Evolutionary conservation across 345 rosid genomes (phyloP).

Genomic region (Clarkia xantiana): DNA sequence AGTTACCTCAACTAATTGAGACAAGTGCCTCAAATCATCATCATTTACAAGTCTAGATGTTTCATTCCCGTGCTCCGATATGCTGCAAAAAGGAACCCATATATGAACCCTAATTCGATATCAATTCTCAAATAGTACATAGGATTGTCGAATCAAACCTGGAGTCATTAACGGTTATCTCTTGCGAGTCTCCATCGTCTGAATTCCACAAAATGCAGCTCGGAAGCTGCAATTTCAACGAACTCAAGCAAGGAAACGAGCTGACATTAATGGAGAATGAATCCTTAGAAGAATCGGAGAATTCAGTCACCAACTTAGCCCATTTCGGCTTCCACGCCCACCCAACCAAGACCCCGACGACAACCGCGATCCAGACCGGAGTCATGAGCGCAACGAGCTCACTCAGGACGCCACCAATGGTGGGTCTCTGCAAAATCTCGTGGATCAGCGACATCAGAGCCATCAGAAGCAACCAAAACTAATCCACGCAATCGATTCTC

Average conservation of each 20-base stretch:
- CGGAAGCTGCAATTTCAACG: conserved; percentile 40
- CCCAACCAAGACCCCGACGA: conserved; percentile 72
- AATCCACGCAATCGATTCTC: not conserved
- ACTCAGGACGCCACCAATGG: conserved; percentile 24
- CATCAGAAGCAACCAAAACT: conserved; percentile 19
- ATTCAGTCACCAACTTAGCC: conserved; percentile 44
- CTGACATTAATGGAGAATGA: conserved; percentile 8
- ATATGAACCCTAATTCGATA: not conserved
- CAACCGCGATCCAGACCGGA: conserved; percentile 76
- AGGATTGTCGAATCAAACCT: conserved; percentile 27
- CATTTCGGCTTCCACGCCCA: conserved; percentile 96
- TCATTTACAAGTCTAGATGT: conserved; percentile 29
- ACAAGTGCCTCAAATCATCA: conserved; percentile 56
- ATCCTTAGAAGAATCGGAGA: conserved; percentile 15
- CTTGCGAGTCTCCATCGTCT: conserved; percentile 15
- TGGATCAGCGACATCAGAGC: conserved; percentile 30
- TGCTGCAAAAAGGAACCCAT: conserved; percentile 18
- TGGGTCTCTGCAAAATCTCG: conserved; percentile 36
- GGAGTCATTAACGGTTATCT: conserved; percentile 17
- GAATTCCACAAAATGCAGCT: conserved; percentile 29
- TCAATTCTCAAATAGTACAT: not conserved
- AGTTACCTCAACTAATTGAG: conserved; percentile 41
- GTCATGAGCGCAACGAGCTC: conserved; percentile 39
- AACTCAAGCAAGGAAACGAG: conserved; percentile 26
- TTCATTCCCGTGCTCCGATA: conserved; percentile 19